Conservation (phyloP, 768 basidiomycete genomes). For the Epithele typhae region DNA sequence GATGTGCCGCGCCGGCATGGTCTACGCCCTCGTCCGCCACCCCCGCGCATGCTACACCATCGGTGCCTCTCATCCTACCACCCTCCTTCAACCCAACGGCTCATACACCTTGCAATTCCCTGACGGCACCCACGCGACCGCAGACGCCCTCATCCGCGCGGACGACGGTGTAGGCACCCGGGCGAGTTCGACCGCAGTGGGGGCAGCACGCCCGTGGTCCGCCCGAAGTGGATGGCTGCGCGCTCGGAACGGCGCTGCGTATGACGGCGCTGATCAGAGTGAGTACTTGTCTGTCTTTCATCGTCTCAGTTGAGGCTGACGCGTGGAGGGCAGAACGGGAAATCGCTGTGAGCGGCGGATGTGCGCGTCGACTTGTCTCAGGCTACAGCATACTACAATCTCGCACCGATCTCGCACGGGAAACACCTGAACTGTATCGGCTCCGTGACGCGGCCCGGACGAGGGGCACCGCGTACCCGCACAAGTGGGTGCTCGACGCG, state of each 20-base stretch:
- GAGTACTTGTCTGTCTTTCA: not conserved
- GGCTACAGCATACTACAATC: constrained; percentile 21
- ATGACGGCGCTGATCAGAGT: constrained; percentile 10
- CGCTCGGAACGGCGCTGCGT: constrained; percentile 19
- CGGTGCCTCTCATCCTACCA: constrained; percentile 18
- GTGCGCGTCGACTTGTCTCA: not conserved
- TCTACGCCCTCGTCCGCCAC: constrained; percentile 17
- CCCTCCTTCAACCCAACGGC: constrained; percentile 1
- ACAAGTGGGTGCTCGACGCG: constrained; percentile 22
- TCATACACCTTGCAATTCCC: constrained; percentile 16
- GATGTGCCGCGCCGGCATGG: constrained; percentile 25
- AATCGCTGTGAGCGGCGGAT: constrained; percentile 6
- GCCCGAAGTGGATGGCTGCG: constrained; percentile 24
- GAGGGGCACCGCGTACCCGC: constrained; percentile 18
- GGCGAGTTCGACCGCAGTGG: constrained; percentile 6
- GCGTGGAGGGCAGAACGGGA: constrained; percentile 9
- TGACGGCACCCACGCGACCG: constrained; percentile 19
- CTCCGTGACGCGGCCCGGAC: constrained; percentile 17
- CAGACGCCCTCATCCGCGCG: constrained; percentile 24
- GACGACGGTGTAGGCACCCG: constrained; percentile 23
- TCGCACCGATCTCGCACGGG: constrained; percentile 25
- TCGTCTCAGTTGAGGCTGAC: not conserved
- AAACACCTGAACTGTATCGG: constrained; percentile 22
- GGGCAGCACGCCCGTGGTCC: not conserved
- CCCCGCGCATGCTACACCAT: constrained; percentile 14